Percentiles rank a stretch among this genome's conserved stretches.
Evolutionary conservation across 495 filamentous ascomycete species (phyloP).

Genomic region (Lophiotrema nucula): DNA sequence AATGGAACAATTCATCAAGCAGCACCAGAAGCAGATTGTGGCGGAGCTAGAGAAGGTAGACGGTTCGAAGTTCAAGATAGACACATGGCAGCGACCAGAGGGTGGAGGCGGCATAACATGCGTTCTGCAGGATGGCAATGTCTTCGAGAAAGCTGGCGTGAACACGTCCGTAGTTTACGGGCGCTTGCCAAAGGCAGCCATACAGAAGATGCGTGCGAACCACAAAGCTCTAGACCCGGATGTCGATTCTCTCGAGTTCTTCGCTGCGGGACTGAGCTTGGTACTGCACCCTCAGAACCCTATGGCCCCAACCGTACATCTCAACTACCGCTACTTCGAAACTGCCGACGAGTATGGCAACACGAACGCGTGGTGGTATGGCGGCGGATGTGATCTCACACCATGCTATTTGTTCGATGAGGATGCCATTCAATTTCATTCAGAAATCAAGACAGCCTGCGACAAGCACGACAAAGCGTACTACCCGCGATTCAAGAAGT

Average conservation of each 20-base stretch:
- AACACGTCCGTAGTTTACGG: constrained; percentile 95
- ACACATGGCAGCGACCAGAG: constrained; percentile 84
- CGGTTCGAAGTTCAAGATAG: constrained; percentile 70
- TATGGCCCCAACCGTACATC: constrained; percentile 94
- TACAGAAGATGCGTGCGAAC: constrained; percentile 89
- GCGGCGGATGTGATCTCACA: constrained; percentile 91
- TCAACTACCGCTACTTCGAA: constrained; percentile 99
- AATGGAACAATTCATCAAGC: constrained; percentile 94
- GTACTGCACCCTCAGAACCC: constrained; percentile 92
- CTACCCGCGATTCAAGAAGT: constrained; percentile 94
- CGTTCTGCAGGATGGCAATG: constrained; percentile 90
- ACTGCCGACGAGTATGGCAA: constrained; percentile 73
- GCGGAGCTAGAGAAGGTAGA: constrained; percentile 76
- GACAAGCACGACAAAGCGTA: constrained; percentile 90
- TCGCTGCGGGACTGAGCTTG: constrained; percentile 87
- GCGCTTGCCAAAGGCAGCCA: constrained; percentile 79
- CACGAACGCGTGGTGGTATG: constrained; percentile 93
- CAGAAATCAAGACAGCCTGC: constrained; percentile 85
- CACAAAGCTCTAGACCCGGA: constrained; percentile 85
- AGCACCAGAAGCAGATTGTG: constrained; percentile 85
- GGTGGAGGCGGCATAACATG: constrained; percentile 87
- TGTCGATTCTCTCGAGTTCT: constrained; percentile 83
- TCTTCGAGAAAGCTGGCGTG: constrained; percentile 98
- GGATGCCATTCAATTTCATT: constrained; percentile 95
- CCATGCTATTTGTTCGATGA: constrained; percentile 94